Conservation (phyloP, 1,284 basidiomycete genomes). For the Boletus semigastroideus region DNA sequence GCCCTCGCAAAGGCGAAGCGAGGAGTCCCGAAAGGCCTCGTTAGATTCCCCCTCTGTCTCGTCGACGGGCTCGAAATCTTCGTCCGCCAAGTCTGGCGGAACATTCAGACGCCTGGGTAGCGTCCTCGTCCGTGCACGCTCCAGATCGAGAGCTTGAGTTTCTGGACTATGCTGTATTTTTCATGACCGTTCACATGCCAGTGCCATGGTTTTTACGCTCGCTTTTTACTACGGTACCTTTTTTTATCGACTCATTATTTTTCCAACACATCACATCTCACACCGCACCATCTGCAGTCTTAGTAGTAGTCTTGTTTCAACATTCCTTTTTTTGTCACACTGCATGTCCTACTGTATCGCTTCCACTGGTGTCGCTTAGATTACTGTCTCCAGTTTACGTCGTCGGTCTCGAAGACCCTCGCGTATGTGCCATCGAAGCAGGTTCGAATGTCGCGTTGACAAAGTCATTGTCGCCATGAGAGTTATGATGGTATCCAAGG, state of each 20-base stretch:
- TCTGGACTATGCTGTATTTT: background rate
- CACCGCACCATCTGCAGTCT: background rate
- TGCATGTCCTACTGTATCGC: slow-evolving; percentile 18
- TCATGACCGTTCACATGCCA: slow-evolving; percentile 4
- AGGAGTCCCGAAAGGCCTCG: slow-evolving; percentile 29
- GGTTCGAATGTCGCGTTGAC: background rate
- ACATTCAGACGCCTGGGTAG: slow-evolving; percentile 23
- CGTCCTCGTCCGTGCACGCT: slow-evolving; percentile 24
- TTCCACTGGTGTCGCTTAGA: slow-evolving; percentile 7
- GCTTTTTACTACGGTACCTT: background rate
- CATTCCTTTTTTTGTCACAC: background rate
- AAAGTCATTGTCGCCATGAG: slow-evolving; percentile 13
- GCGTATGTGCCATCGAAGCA: background rate
- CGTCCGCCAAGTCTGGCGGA: slow-evolving; percentile 23
- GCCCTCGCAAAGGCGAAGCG: slow-evolving; percentile 33
- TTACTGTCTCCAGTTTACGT: background rate
- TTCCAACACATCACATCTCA: background rate
- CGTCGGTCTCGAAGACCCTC: background rate
- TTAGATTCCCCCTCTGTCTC: slow-evolving; percentile 32
- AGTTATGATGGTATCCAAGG: slow-evolving; percentile 26
- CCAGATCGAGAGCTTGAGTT: slow-evolving; percentile 24
- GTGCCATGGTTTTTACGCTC: slow-evolving; percentile 16
- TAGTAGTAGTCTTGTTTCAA: background rate
- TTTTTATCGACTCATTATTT: slow-evolving; percentile 23
- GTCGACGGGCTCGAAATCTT: slow-evolving; percentile 21